Evolutionary conservation across 192 early-diverging fungal species (phyloP).

Genomic region (Diversispora epigaea): DNA sequence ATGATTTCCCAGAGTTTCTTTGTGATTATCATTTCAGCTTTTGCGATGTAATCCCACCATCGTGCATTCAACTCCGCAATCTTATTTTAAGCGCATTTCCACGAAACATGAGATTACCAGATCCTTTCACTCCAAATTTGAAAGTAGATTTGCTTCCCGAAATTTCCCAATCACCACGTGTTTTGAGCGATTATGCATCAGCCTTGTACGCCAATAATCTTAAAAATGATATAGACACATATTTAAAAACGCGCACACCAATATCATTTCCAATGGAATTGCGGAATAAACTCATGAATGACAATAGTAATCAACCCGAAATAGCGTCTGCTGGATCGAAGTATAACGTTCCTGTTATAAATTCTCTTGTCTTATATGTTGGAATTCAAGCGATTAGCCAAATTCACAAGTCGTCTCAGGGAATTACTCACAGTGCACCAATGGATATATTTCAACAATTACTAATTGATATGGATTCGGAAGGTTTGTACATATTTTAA

Average conservation of each 20-base stretch:
- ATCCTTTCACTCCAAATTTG: conserved; percentile 94
- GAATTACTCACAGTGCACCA: conserved; percentile 61
- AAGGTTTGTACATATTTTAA: conserved; percentile 51
- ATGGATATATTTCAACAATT: conserved; percentile 85
- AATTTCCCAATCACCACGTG: conserved; percentile 78
- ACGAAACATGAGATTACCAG: conserved; percentile 90
- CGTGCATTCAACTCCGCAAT: conserved; percentile 94
- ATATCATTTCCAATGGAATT: conserved; percentile 63
- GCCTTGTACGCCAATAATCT: conserved; percentile 61
- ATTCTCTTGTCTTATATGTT: conserved; percentile 85
- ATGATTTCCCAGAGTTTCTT: conserved; percentile 98
- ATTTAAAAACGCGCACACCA: conserved; percentile 59
- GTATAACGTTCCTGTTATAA: conserved; percentile 82
- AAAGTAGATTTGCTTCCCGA: conserved; percentile 90
- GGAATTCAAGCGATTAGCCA: conserved; percentile 75
- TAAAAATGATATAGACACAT: conserved; percentile 73
- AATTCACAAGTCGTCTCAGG: conserved; percentile 38
- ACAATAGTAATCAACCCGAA: conserved; percentile 39
- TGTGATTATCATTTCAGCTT: conserved; percentile 89
- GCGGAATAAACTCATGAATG: conserved; percentile 48
- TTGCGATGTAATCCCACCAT: conserved; percentile 86
- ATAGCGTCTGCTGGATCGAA: conserved; percentile 44
- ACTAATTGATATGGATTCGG: conserved; percentile 70
- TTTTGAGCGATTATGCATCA: conserved; percentile 83
- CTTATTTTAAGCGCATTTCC: conserved; percentile 97